Conservation (phyloP, 2,329 filamentous ascomycete species). For the Colletotrichum sp. region DNA sequence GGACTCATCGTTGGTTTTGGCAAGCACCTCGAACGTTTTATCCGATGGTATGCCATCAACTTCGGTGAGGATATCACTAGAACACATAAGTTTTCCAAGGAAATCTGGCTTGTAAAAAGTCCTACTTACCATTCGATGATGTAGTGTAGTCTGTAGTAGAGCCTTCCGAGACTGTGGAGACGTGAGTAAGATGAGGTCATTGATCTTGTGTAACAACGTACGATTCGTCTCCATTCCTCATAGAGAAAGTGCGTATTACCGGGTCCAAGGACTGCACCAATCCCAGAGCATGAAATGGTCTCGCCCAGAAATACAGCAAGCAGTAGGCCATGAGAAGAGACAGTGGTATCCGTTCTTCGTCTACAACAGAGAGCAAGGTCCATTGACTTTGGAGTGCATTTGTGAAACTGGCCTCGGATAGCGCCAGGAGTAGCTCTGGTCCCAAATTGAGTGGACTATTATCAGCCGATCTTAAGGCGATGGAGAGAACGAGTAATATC, state of each 20-base stretch:
- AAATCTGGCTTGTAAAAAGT: neutral
- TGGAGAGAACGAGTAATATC: neutral
- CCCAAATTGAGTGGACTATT: neutral
- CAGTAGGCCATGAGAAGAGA: neutral
- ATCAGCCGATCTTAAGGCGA: neutral
- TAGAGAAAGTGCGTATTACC: neutral
- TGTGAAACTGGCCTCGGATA: neutral
- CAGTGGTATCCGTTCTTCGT: neutral
- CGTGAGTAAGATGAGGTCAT: neutral
- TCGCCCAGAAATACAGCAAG: neutral
- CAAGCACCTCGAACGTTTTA: neutral
- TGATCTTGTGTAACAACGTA: neutral
- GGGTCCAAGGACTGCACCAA: neutral
- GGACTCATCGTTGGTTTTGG: neutral
- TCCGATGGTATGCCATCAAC: neutral
- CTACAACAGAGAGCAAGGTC: neutral
- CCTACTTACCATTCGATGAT: neutral
- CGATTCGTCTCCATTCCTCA: neutral
- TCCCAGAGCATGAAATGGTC: conserved; percentile 4
- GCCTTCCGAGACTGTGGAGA: neutral
- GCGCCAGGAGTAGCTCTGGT: neutral
- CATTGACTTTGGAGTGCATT: neutral
- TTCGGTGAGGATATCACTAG: neutral
- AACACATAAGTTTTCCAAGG: neutral
- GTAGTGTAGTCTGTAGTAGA: neutral